A percentile compares a stretch with the other conserved stretches of the same genome.
These are phyloP conservation scores for Podaxis sp. DNA, from an alignment of 768 basidiomycete species.

Conservation along the genomic window DNA sequence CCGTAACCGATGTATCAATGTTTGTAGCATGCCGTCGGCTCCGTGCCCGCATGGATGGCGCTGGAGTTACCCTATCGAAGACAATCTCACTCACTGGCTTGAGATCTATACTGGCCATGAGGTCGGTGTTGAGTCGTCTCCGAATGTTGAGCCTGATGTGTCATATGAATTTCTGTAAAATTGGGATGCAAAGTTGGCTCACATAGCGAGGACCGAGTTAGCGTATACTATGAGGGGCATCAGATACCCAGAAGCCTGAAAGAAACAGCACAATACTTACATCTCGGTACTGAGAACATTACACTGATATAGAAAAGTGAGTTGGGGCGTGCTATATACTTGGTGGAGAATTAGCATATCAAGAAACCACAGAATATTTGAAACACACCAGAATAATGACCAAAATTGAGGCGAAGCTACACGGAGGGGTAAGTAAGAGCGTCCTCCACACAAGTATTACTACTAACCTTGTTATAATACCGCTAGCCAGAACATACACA, in stretches of 20 bases:
- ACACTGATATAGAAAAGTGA: constrained; percentile 31
- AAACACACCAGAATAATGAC: constrained; percentile 28
- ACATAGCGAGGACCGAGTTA: constrained; percentile 22
- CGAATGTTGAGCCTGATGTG: not conserved
- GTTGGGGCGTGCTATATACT: constrained; percentile 32
- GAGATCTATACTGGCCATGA: not conserved
- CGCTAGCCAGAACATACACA: constrained; percentile 32
- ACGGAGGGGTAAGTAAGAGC: not conserved
- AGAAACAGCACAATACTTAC: constrained; percentile 20
- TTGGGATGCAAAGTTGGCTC: not conserved
- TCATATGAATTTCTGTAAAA: not conserved
- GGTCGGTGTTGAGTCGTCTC: not conserved
- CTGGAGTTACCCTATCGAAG: not conserved
- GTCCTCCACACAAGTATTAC: not conserved
- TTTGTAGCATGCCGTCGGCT: not conserved
- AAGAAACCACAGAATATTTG: not conserved
- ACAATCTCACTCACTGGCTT: not conserved
- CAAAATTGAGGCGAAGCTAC: constrained; percentile 30
- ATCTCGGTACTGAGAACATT: constrained; percentile 30
- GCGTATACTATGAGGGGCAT: constrained; percentile 18
- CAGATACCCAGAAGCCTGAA: not conserved
- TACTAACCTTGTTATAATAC: constrained; percentile 29
- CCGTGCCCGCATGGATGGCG: not conserved
- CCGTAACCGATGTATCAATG: not conserved
- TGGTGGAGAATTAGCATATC: not conserved